phyloP scores from a whole-genome alignment of 176 grass and related monocot species.

The Eleusine indica region DNA sequence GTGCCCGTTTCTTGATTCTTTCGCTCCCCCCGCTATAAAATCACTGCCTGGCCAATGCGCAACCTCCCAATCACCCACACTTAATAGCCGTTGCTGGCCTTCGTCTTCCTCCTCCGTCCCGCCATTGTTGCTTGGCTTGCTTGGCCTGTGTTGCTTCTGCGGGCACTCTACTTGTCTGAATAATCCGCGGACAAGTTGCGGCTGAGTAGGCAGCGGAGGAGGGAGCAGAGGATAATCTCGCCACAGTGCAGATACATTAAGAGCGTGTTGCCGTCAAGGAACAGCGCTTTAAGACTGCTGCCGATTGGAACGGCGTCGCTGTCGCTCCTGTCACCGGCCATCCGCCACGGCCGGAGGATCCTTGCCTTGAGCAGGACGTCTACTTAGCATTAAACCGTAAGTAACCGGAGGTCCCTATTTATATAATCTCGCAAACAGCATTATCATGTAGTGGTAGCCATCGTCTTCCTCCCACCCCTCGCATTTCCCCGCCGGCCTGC shows the following conservation, averaged over 20 bases:
- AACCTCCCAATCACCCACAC: background rate
- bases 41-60: background rate
- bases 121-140: conserved; percentile 11
- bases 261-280: background rate
- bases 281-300: background rate
- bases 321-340: conserved; percentile 8
- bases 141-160: background rate
- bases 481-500: background rate
- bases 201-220: conserved; percentile 12
- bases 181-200: background rate
- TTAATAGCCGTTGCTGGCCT: conserved; percentile 29
- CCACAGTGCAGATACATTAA: background rate
- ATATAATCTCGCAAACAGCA: background rate
- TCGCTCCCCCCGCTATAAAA: conserved; percentile 34
- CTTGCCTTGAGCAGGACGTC: conserved; percentile 23
- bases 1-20: background rate
- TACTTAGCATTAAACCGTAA: conserved; percentile 30
- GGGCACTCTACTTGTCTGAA: background rate
- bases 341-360: background rate
- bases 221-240: background rate
- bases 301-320: background rate
- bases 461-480: background rate
- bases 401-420: background rate
- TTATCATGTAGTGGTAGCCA: background rate
- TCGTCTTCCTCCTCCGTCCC: background rate